Evolutionary conservation across 164 flowering plant genomes (phyloP).

Genomic region (Protea cynaroides): DNA sequence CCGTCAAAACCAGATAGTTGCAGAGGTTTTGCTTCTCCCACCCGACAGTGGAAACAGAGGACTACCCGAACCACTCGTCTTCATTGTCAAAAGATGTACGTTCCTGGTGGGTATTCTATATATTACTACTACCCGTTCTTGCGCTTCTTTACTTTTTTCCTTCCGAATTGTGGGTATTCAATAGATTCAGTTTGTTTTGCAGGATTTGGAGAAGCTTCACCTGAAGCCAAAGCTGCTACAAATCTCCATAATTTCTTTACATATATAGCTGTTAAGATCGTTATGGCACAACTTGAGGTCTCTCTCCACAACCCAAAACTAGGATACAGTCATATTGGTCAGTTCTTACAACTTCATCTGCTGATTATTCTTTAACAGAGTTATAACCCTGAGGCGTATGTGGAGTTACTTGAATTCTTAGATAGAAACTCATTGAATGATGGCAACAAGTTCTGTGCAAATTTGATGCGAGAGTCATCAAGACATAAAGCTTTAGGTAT

Average conservation of each 20-base stretch:
- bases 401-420: slow-evolving; percentile 69
- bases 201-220: slow-evolving; percentile 96
- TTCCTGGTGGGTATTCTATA: slow-evolving; percentile 53
- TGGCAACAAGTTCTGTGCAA: slow-evolving; percentile 76
- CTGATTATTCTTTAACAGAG: slow-evolving; percentile 45
- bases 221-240: slow-evolving; percentile 76
- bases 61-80: slow-evolving; percentile 25
- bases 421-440: slow-evolving; percentile 56
- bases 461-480: slow-evolving; percentile 75
- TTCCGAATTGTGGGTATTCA: background rate
- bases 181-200: slow-evolving; percentile 5
- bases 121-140: background rate
- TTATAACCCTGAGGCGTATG: slow-evolving; percentile 74
- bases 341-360: background rate
- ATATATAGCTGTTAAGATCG: slow-evolving; percentile 77
- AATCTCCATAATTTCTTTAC: slow-evolving; percentile 83
- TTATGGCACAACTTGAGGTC: slow-evolving; percentile 83
- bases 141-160: background rate
- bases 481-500: slow-evolving; percentile 72
- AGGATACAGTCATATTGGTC: background rate
- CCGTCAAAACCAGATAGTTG: slow-evolving; percentile 23
- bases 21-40: slow-evolving; percentile 16
- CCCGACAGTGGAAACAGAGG: slow-evolving; percentile 30
- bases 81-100: slow-evolving; percentile 77
- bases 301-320: background rate